Evolutionary conservation across 2,329 filamentous ascomycete genomes (phyloP), one percentile per base, ranked within the genome.

Genomic region (Nemania diffusa): DNA sequence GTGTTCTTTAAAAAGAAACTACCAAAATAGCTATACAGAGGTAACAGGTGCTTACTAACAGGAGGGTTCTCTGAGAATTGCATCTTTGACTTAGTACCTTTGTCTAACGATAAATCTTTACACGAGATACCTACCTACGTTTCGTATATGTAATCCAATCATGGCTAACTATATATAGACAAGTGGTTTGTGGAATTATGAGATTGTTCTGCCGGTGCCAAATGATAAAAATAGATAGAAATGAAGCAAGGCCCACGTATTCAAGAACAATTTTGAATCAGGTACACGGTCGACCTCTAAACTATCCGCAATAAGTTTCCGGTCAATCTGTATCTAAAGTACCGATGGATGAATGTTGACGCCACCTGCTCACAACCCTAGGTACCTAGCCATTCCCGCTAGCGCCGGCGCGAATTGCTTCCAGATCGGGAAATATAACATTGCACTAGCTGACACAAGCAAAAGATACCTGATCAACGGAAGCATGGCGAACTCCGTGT

Each of bases 401-500:
- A 58, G n/a, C n/a, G 27, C 51, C n/a, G 29, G 64, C 64, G 64
- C 64, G 40, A 56, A 67, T 44, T 67, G 59, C 55, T 62, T 67
- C 64, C 64, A 5, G 8, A 56, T 67, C 37, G 9, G 64, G 64
- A 44, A 67, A 44, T 26, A n/a, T 0, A 11, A 27, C 42, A 22
- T 9, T 26, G 17, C 17, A 17, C 13, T 17, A 40, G 13, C 22
- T 57, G 40, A 52, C 34, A 29, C 27, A 29, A 51, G 20, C 46
- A 56, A 24, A 32, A 26, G 37, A 50, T 29, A 20, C 48, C 27
- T 48, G 22, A 60, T 42, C 2, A 40, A 56, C 17, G n/a, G n/a
- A 53, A 26, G 17, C 8, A 63, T 46, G 56, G 50, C n/a, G n/a
- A 13, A 9, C 5, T 46, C 29, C n/a, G 4, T 17, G 11, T 6